Evolutionary conservation across 352 stramenopile species (phyloP).

Genomic region (Pythium chondricola): DNA sequence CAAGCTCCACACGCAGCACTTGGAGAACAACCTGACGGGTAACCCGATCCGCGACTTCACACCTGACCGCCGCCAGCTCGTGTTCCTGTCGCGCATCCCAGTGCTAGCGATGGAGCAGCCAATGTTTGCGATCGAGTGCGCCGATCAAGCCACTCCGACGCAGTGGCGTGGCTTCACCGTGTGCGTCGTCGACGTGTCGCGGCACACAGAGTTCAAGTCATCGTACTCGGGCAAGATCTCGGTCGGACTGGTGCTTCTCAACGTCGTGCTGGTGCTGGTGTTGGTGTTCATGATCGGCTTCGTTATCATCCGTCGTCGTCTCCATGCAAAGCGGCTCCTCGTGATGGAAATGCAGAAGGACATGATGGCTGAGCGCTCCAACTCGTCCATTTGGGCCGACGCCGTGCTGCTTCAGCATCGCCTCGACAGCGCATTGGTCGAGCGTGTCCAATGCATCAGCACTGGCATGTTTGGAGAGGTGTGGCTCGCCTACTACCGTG

Average conservation of each 20-base stretch:
- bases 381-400: slow-evolving; percentile 6
- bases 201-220: neutral
- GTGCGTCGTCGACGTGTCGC: neutral
- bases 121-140: slow-evolving; percentile 8
- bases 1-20: neutral
- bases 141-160: neutral
- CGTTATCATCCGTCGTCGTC: neutral
- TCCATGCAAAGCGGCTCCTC: neutral
- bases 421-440: slow-evolving; percentile 5
- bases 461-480: slow-evolving; percentile 19
- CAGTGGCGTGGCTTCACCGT: neutral
- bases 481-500: slow-evolving; percentile 17
- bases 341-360: neutral
- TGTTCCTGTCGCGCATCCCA: neutral
- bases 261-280: slow-evolving; percentile 2
- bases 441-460: slow-evolving; percentile 1
- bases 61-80: neutral
- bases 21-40: slow-evolving; percentile 2
- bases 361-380: neutral
- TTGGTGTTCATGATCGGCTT: slow-evolving; percentile 1
- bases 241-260: slow-evolving; percentile 5
- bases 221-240: slow-evolving; percentile 5
- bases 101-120: slow-evolving; percentile 2
- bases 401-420: slow-evolving; percentile 6
- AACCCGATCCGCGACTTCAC: slow-evolving; percentile 8